A percentile compares a stretch with the other conserved stretches of the same genome.
These are phyloP conservation scores for Brettanomyces sp. DNA, from an alignment of 805 yeast genomes.

Conservation along the genomic window DNA sequence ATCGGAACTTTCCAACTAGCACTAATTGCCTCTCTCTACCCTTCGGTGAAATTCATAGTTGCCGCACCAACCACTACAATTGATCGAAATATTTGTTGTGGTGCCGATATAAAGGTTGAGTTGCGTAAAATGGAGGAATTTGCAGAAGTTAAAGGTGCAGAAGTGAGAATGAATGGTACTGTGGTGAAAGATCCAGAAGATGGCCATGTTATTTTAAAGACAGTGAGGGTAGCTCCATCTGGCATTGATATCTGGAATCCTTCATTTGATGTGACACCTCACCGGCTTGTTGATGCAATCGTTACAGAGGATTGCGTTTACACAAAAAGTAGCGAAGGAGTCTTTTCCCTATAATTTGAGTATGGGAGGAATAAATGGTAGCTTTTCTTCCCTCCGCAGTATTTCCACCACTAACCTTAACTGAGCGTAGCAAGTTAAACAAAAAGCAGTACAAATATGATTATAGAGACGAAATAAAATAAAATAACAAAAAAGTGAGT, in stretches of 20 bases:
- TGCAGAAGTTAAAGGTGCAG: constrained; percentile 65
- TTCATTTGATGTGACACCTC: constrained; percentile 89
- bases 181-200: constrained; percentile 21
- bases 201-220: constrained; percentile 24
- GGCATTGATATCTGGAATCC: constrained; percentile 92
- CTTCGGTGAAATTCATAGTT: constrained; percentile 72
- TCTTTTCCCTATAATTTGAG: constrained; percentile 26
- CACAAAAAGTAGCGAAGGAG: constrained; percentile 40
- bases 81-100: constrained; percentile 56
- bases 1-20: constrained; percentile 92
- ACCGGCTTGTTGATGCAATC: constrained; percentile 72
- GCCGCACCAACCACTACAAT: constrained; percentile 95
- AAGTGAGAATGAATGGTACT: constrained; percentile 26
- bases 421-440: neutral
- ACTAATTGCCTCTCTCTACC: constrained; percentile 52
- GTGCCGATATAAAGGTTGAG: constrained; percentile 76
- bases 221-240: constrained; percentile 77
- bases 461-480: constrained; percentile 4
- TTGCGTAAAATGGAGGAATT: constrained; percentile 78
- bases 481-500: neutral
- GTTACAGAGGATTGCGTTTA: constrained; percentile 71
- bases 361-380: neutral
- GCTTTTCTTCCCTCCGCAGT: no score
- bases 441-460: neutral
- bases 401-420: no score